Conservation (phyloP, 495 filamentous ascomycete species). For the Massariosphaeria phaeospora region DNA sequence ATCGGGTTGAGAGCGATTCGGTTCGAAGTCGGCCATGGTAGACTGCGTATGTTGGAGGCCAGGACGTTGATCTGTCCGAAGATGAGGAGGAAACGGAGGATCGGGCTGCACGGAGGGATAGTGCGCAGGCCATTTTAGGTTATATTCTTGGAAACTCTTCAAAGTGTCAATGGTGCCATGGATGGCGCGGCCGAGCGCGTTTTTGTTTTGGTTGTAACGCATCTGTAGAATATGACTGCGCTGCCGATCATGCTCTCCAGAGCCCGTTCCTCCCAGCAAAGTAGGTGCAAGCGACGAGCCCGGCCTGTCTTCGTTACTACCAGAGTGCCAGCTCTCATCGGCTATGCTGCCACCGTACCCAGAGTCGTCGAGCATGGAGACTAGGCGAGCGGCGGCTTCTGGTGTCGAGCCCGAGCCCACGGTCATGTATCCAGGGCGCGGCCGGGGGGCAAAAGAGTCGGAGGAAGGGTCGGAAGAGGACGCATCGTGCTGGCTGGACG, state of each 20-base stretch:
- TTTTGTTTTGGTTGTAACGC: slow-evolving; percentile 80
- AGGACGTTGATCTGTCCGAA: slow-evolving; percentile 36
- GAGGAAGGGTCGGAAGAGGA: slow-evolving; percentile 4
- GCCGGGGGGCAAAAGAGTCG: slow-evolving; percentile 20
- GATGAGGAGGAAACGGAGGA: slow-evolving; percentile 35
- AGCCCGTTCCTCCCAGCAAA: slow-evolving; percentile 43
- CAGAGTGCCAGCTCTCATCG: slow-evolving; percentile 55
- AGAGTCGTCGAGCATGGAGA: slow-evolving; percentile 75
- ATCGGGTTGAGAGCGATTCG: slow-evolving; percentile 39
- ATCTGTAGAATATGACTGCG: slow-evolving; percentile 71
- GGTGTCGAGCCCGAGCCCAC: slow-evolving; percentile 79
- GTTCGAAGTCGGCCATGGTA: slow-evolving; percentile 36
- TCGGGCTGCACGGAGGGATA: slow-evolving; percentile 80
- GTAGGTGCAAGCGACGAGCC: slow-evolving; percentile 56
- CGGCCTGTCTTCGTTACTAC: slow-evolving; percentile 61
- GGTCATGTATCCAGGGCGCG: slow-evolving; percentile 70
- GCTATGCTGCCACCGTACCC: slow-evolving; percentile 79
- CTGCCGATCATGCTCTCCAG: slow-evolving; percentile 57
- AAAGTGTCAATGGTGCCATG: slow-evolving; percentile 74
- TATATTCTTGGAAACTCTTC: slow-evolving; percentile 78
- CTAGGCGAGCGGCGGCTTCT: slow-evolving; percentile 63
- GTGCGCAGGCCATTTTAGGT: slow-evolving; percentile 85
- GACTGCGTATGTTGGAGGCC: slow-evolving; percentile 42
- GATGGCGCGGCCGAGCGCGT: slow-evolving; percentile 77
- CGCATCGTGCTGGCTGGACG: slow-evolving; percentile 15